Conservation (phyloP, 164 flowering plant species). For the Warburgia ugandensis region DNA sequence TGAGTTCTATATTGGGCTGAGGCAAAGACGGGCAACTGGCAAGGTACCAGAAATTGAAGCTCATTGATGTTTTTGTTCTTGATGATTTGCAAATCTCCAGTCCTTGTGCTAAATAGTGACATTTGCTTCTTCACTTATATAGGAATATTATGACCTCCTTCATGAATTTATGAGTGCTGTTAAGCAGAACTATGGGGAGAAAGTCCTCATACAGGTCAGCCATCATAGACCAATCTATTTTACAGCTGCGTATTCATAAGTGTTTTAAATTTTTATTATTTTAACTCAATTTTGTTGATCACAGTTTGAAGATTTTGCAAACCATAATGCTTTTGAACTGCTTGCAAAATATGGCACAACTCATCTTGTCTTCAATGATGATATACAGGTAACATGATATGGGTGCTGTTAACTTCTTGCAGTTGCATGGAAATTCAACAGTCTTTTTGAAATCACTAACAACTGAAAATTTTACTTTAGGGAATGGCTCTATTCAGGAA, state of each 20-base stretch:
- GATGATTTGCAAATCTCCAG: no score
- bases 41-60: no score
- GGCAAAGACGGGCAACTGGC: conserved; percentile 73
- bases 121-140: conserved; percentile 4
- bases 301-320: conserved; percentile 95
- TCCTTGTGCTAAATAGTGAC: neutral
- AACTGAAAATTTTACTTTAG: no score
- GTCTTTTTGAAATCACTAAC: no score
- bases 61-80: no score
- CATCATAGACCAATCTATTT: no score
- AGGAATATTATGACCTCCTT: conserved; percentile 75
- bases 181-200: conserved; percentile 86
- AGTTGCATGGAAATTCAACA: no score
- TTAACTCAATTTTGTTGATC: neutral
- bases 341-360: conserved; percentile 58
- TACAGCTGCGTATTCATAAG: neutral
- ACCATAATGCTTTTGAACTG: conserved; percentile 79
- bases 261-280: neutral
- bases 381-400: conserved; percentile 89
- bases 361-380: conserved; percentile 93
- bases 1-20: conserved; percentile 88
- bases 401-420: no score
- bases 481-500: no score
- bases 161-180: conserved; percentile 85
- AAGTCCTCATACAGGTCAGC: conserved; percentile 75